These are phyloP conservation scores for Begonia peltatifolia DNA, from an alignment of 306 rosid species.

Conservation along the genomic window DNA sequence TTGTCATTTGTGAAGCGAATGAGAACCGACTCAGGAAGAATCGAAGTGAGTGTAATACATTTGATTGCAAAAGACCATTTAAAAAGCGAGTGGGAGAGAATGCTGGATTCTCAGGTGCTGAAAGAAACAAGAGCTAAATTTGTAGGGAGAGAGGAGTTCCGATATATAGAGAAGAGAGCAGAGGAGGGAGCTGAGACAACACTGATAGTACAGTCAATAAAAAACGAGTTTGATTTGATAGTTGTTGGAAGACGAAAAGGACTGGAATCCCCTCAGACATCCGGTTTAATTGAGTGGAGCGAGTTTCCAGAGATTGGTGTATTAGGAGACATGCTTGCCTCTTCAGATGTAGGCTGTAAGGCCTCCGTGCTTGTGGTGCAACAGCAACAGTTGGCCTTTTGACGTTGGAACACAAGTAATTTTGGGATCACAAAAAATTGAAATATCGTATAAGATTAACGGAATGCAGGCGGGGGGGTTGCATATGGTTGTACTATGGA, in stretches of 20 bases:
- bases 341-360: constrained; percentile 22
- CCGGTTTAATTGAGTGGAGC: constrained; percentile 50
- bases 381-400: constrained; percentile 22
- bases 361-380: constrained; percentile 44
- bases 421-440: too few species aligned
- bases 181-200: constrained; percentile 14
- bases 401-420: background rate
- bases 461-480: too few species aligned
- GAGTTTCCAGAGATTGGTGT: constrained; percentile 62
- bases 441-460: too few species aligned
- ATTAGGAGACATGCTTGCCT: constrained; percentile 44
- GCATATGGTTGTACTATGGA: too few species aligned
- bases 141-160: constrained; percentile 6
- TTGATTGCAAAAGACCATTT: constrained; percentile 4
- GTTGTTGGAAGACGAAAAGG: constrained; percentile 43
- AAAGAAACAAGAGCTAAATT: constrained; percentile 3
- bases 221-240: constrained; percentile 27
- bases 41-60: constrained; percentile 19
- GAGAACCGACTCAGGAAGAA: constrained; percentile 16
- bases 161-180: constrained; percentile 2
- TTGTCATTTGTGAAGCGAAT: constrained; percentile 31
- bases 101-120: constrained; percentile 10
- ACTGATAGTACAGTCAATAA: constrained; percentile 5
- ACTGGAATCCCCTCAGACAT: constrained; percentile 27
- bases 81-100: constrained; percentile 5